Conservation (phyloP, 345 rosid genomes). For the Hevea brasiliensis region DNA sequence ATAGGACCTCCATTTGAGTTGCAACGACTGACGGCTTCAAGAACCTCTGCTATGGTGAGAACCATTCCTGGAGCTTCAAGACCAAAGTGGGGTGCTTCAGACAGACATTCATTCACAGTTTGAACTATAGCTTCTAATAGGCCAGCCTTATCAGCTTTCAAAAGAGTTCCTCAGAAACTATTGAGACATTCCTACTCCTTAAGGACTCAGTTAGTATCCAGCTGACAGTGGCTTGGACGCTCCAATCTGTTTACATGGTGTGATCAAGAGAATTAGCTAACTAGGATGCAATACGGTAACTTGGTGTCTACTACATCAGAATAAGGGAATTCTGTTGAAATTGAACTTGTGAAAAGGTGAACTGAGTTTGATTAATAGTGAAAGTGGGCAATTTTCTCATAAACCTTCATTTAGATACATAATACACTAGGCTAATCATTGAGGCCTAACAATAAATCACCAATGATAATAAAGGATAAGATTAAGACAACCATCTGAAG, state of each 20-base stretch:
- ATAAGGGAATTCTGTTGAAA: neutral
- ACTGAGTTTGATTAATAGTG: neutral
- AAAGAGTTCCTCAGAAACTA: slow-evolving; percentile 50
- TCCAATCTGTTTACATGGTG: slow-evolving; percentile 43
- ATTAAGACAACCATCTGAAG: neutral
- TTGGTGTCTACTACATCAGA: neutral
- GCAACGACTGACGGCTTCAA: slow-evolving; percentile 50
- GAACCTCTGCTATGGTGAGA: slow-evolving; percentile 41
- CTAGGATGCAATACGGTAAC: neutral
- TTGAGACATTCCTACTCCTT: slow-evolving; percentile 39
- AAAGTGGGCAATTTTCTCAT: neutral
- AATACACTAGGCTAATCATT: no score
- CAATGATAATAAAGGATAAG: neutral
- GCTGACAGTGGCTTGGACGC: slow-evolving; percentile 58
- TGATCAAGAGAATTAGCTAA: slow-evolving; percentile 18
- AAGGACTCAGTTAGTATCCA: slow-evolving; percentile 48
- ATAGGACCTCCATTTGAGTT: slow-evolving; percentile 40
- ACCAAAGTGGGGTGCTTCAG: slow-evolving; percentile 49
- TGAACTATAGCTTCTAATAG: slow-evolving; percentile 40
- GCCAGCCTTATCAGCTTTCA: slow-evolving; percentile 26
- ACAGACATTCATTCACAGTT: slow-evolving; percentile 44
- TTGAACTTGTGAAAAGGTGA: neutral
- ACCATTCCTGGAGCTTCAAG: slow-evolving; percentile 32
- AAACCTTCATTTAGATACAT: neutral
- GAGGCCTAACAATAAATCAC: no score